Evolutionary conservation across 2,329 filamentous ascomycete genomes (phyloP).

Genomic region (Colletotrichum somersetense): DNA sequence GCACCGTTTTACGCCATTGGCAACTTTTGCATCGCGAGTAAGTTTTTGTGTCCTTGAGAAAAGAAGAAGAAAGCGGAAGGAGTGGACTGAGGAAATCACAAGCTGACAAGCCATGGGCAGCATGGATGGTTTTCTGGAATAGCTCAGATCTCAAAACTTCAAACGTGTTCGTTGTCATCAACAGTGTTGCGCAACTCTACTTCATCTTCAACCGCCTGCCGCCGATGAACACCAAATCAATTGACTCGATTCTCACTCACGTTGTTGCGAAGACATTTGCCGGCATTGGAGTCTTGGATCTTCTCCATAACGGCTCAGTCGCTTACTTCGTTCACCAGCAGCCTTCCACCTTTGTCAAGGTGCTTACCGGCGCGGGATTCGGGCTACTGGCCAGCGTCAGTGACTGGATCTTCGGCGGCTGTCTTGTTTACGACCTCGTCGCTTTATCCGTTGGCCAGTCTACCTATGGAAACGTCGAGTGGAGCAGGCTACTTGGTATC

Average conservation of each 20-base stretch:
- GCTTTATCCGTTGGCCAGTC: slow-evolving; percentile 67
- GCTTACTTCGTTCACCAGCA: slow-evolving; percentile 65
- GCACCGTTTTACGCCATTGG: slow-evolving; percentile 68
- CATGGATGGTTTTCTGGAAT: slow-evolving; percentile 75
- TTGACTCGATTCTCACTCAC: slow-evolving; percentile 67
- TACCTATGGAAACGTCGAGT: slow-evolving; percentile 55
- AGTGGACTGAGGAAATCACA: neutral
- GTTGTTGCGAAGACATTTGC: slow-evolving; percentile 70
- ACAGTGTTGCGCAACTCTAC: slow-evolving; percentile 66
- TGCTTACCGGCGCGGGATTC: slow-evolving; percentile 66
- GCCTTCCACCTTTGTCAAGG: slow-evolving; percentile 61
- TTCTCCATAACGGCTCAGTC: slow-evolving; percentile 69
- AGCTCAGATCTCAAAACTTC: slow-evolving; percentile 60
- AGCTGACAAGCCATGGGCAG: slow-evolving; percentile 44
- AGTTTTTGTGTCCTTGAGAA: slow-evolving; percentile 43
- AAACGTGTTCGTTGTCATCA: slow-evolving; percentile 69
- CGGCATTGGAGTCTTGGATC: slow-evolving; percentile 70
- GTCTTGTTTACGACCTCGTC: slow-evolving; percentile 70
- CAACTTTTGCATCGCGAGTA: slow-evolving; percentile 70
- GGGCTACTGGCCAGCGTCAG: slow-evolving; percentile 61
- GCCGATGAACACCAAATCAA: slow-evolving; percentile 62
- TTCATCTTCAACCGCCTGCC: slow-evolving; percentile 64
- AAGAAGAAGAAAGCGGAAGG: neutral
- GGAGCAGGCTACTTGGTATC: slow-evolving; percentile 63
- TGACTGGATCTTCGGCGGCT: slow-evolving; percentile 72